Evolutionary conservation across 441 rosid genomes (phyloP), one percentile per base, ranked within the genome.

Genomic region (Erodium texanum): DNA sequence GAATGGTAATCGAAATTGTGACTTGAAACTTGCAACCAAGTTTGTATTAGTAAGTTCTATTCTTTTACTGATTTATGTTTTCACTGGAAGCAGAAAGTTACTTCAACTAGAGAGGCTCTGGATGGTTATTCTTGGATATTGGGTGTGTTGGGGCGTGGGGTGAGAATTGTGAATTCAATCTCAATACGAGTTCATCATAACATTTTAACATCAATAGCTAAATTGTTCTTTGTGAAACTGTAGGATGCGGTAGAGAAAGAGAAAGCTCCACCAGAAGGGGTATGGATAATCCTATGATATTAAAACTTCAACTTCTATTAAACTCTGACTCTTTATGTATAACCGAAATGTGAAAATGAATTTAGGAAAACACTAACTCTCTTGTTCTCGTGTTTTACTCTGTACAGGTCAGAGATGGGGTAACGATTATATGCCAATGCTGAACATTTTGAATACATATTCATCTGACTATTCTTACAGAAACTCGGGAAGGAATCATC

Each of bases 251-350:
- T 24, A 3, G 65, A 62, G 15, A 19, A 62, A 62, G 65, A 20
- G 65, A 62, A 62, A 62, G 5, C 34, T 62, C 65, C 65, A 23
- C 34, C 32, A 7, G 65, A 62, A 62, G 65, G 65, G 65, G 65
- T 62, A 62, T 11, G 34, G 3, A 62, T 62, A 62, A n/a, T n/a
- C n/a, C n/a, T n/a, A n/a, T n/a, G n/a, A n/a, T n/a, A n/a, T n/a
- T n/a, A 38, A 38, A 38, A 38, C 8, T 38, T 12, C 27, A 12
- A 15, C 22, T 20, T 23, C 3, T 62, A 24, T 62, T n/a, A 62
- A 10, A 24, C 2, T 19, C 2, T 54, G 24, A 18, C 7, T 19
- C 12, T n/a, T n/a, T n/a, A n/a, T n/a, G n/a, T n/a, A n/a, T n/a
- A n/a, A 32, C 43, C 43, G 12, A 38, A 38, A 38, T 38, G 43